phyloP scores from a whole-genome alignment of 192 early-diverging fungal species.

The Oehlia diaphana region DNA sequence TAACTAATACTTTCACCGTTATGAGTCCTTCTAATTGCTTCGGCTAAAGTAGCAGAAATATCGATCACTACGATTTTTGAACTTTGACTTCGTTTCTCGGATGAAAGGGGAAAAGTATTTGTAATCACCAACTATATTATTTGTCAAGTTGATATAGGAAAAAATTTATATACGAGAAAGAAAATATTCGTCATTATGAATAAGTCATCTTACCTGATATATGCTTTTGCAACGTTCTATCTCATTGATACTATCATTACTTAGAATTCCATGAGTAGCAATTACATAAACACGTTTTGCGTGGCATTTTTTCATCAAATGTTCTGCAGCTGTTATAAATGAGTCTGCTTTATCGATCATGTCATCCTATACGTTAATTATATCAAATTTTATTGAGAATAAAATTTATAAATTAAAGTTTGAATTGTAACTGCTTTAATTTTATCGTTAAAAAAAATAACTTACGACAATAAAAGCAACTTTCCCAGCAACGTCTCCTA shows the following conservation, averaged over 20 bases:
- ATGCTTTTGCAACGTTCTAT: conserved; percentile 81
- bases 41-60: conserved; percentile 86
- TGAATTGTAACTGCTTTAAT: neutral
- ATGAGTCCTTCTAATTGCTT: conserved; percentile 76
- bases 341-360: conserved; percentile 89
- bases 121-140: conserved; percentile 69
- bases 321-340: conserved; percentile 91
- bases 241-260: conserved; percentile 79
- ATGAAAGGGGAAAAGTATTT: conserved; percentile 82
- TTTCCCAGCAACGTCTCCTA: conserved; percentile 87
- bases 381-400: neutral
- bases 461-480: conserved; percentile 81
- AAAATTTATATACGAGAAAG: neutral
- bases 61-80: conserved; percentile 86
- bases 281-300: conserved; percentile 86
- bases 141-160: too few relatives aligned
- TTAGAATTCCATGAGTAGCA: conserved; percentile 93
- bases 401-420: neutral
- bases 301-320: conserved; percentile 78
- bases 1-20: conserved; percentile 94
- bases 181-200: neutral
- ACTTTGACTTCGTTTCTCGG: conserved; percentile 66
- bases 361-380: conserved; percentile 66
- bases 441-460: neutral
- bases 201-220: conserved; percentile 54